Evolutionary conservation across 2,329 filamentous ascomycete species (phyloP).

Genomic region (Fusarium algeriense): DNA sequence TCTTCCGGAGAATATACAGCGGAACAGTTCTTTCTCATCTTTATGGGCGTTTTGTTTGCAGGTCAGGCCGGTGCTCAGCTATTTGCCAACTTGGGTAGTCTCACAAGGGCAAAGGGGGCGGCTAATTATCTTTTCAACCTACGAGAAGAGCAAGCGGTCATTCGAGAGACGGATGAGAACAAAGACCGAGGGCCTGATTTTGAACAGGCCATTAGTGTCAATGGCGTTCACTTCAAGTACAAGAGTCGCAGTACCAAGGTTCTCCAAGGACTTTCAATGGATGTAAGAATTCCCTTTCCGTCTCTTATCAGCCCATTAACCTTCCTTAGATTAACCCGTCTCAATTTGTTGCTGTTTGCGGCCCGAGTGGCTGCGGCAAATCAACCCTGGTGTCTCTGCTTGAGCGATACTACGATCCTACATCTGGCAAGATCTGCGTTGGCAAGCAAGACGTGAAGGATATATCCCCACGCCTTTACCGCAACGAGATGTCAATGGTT

Average conservation of each 20-base stretch:
- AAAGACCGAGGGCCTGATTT: constrained; percentile 41
- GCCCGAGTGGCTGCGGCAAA: constrained; percentile 70
- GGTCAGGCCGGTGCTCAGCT: constrained; percentile 50
- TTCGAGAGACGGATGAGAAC: constrained; percentile 54
- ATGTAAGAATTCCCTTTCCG: not conserved
- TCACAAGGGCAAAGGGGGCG: constrained; percentile 59
- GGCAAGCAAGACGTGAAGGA: constrained; percentile 47
- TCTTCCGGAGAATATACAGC: constrained; percentile 53
- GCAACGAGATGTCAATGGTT: constrained; percentile 53
- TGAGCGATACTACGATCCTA: constrained; percentile 59
- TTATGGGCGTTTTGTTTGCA: constrained; percentile 56
- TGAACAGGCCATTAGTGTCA: constrained; percentile 21
- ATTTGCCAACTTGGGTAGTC: constrained; percentile 56
- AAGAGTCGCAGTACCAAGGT: constrained; percentile 16
- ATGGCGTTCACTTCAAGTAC: constrained; percentile 27
- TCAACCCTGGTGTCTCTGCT: constrained; percentile 67
- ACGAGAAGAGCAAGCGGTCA: constrained; percentile 49
- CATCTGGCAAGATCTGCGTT: constrained; percentile 47
- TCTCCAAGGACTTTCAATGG: constrained; percentile 16
- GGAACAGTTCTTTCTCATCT: constrained; percentile 58
- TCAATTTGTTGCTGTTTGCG: constrained; percentile 66
- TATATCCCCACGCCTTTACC: constrained; percentile 46
- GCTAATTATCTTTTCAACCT: constrained; percentile 61
- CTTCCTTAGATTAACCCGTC: constrained; percentile 2
- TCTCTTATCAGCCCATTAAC: constrained; percentile 45